Evolutionary conservation across 768 basidiomycete genomes (phyloP).

Genomic region (Gloeopeniophorella convolvens): DNA sequence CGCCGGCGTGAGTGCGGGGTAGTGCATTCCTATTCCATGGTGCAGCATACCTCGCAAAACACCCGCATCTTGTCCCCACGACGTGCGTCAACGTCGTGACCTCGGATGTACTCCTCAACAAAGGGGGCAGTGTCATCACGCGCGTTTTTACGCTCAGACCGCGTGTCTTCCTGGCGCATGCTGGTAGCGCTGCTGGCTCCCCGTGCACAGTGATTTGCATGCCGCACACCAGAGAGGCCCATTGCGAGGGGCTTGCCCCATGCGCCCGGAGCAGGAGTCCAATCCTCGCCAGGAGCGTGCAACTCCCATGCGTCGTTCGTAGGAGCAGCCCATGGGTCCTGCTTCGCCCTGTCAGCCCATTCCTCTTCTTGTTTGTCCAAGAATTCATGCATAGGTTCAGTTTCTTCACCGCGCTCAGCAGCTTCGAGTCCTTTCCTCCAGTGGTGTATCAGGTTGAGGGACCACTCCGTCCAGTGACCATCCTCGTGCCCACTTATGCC

Average conservation of each 20-base stretch:
- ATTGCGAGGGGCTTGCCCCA: slow-evolving; percentile 2
- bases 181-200: slow-evolving; percentile 15
- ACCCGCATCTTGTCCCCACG: slow-evolving; percentile 40
- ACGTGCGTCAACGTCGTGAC: slow-evolving; percentile 33
- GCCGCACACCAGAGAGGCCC: neutral
- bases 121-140: slow-evolving; percentile 30
- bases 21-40: neutral
- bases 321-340: slow-evolving; percentile 1
- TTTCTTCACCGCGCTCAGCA: slow-evolving; percentile 19
- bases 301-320: slow-evolving; percentile 14
- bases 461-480: slow-evolving; percentile 16
- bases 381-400: slow-evolving; percentile 18
- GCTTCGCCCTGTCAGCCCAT: neutral
- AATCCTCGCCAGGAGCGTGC: slow-evolving; percentile 12
- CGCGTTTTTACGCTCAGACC: neutral
- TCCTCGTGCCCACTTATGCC: slow-evolving; percentile 13
- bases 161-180: slow-evolving; percentile 8
- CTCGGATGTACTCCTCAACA: slow-evolving; percentile 41
- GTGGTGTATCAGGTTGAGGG: slow-evolving; percentile 13
- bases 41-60: slow-evolving; percentile 41
- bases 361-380: slow-evolving; percentile 16
- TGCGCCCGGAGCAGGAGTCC: slow-evolving; percentile 11
- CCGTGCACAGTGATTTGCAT: slow-evolving; percentile 1
- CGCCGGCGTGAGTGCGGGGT: neutral
- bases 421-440: slow-evolving; percentile 18